A percentile compares a stretch with the other conserved stretches of the same genome.
Conservation (phyloP, 169 alveolate species). For the Hammondia hammondi region DNA sequence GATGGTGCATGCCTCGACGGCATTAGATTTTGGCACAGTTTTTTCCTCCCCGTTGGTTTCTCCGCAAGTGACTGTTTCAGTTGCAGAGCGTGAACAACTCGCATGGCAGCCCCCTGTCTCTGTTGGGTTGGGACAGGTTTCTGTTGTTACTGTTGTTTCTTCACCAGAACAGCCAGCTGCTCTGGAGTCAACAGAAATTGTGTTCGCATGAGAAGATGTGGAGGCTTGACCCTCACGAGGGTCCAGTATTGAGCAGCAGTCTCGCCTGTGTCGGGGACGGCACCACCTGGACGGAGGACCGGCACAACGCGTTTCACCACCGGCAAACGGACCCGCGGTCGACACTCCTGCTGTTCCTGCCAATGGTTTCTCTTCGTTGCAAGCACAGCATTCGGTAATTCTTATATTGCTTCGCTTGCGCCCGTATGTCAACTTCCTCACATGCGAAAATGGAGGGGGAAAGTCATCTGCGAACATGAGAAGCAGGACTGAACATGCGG, state of each 20-base stretch:
- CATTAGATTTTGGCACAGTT: not conserved
- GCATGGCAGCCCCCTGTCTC: not conserved
- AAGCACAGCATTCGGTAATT: no score
- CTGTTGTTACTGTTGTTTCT: not conserved
- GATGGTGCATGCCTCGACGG: not conserved
- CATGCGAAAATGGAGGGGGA: not conserved
- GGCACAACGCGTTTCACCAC: not conserved
- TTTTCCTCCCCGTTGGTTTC: not conserved
- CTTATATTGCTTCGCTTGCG: not conserved
- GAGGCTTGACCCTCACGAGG: not conserved
- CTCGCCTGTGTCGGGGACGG: not conserved
- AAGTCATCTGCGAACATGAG: not conserved
- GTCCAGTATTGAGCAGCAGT: not conserved
- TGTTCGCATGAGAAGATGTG: not conserved
- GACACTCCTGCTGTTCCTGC: not conserved
- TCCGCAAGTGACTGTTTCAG: not conserved
- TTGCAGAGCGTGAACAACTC: not conserved
- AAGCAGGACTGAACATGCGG: not conserved
- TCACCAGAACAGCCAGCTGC: not conserved
- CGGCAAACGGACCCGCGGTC: not conserved
- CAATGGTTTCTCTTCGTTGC: not conserved
- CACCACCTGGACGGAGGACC: not conserved
- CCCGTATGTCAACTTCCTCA: not conserved
- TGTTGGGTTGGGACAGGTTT: not conserved
- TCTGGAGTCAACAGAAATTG: not conserved